phyloP scores from a whole-genome alignment of 2,329 filamentous ascomycete genomes.

The Colletotrichum siamense region DNA sequence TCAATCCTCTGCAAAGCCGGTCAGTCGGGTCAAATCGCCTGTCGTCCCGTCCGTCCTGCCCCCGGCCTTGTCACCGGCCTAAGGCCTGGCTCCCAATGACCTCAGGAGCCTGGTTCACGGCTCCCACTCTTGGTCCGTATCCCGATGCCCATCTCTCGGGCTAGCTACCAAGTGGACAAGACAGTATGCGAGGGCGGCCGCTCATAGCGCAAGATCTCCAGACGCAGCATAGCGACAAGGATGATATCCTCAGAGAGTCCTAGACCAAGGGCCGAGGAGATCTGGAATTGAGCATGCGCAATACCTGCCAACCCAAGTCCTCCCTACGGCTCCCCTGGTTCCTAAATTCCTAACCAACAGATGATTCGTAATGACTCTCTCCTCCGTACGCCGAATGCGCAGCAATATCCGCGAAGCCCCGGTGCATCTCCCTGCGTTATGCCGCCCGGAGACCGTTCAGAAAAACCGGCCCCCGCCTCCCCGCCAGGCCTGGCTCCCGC shows the following conservation, averaged over 20 bases:
- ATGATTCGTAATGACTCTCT: not conserved
- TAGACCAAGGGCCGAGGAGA: not conserved
- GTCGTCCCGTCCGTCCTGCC: not conserved
- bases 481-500: not conserved
- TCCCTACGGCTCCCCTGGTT: not conserved
- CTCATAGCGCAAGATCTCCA: not conserved
- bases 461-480: not conserved
- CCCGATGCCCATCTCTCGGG: not conserved
- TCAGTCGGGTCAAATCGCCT: constrained; percentile 6
- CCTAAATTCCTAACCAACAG: not conserved
- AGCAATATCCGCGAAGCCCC: not conserved
- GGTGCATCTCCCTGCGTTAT: not conserved
- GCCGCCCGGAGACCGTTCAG: not conserved
- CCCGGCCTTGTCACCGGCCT: not conserved
- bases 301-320: not conserved
- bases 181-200: not conserved
- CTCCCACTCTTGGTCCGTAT: not conserved
- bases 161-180: not conserved
- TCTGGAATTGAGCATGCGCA: not conserved
- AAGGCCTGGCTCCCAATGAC: not conserved
- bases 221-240: not conserved
- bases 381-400: not conserved
- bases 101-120: not conserved
- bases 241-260: not conserved
- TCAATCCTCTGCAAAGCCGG: not conserved